These are phyloP conservation scores for Penicillium chermesinum DNA, from an alignment of 495 filamentous ascomycete species.

Conservation along the genomic window DNA sequence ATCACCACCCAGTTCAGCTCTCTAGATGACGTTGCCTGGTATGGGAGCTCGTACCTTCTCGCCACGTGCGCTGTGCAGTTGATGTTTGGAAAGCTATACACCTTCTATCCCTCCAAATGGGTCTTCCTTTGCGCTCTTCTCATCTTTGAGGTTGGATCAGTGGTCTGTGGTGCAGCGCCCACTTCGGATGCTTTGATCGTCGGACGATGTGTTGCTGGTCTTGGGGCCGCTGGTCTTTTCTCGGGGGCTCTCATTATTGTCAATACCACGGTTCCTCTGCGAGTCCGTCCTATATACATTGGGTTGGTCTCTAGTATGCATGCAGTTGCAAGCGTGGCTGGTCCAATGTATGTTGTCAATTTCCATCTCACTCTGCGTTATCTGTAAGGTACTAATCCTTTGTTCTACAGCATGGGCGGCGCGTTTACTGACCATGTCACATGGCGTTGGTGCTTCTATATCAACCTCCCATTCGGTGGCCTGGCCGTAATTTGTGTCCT, in stretches of 20 bases:
- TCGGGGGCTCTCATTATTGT: conserved; percentile 43
- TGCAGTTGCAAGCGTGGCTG: conserved; percentile 63
- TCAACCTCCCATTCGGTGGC: conserved; percentile 53
- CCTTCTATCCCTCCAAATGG: conserved; percentile 37
- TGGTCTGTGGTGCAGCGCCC: conserved; percentile 66
- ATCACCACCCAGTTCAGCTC: conserved; percentile 23
- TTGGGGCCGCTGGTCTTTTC: conserved; percentile 58
- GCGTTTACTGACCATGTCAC: conserved; percentile 43
- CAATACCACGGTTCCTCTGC: conserved; percentile 48
- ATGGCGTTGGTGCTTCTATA: conserved; percentile 58
- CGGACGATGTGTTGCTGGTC: conserved; percentile 67
- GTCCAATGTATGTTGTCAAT: conserved; percentile 43
- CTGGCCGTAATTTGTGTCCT: conserved; percentile 22
- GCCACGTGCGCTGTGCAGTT: conserved; percentile 24
- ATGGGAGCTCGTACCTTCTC: conserved; percentile 42
- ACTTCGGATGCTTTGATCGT: conserved; percentile 64
- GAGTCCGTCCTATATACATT: conserved; percentile 59
- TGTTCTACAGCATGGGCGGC: conserved; percentile 38
- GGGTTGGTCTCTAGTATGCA: conserved; percentile 68
- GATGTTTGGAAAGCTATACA: conserved; percentile 38
- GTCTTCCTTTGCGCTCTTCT: conserved; percentile 19
- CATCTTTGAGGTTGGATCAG: conserved; percentile 63
- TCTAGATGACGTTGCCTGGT: conserved; percentile 45
- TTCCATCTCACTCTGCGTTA: neutral
- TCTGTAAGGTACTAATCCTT: conserved; percentile 7